Base-by-base conservation (phyloP, 2,329 filamentous ascomycete genomes). In the Epichloe coenophiala region DNA sequence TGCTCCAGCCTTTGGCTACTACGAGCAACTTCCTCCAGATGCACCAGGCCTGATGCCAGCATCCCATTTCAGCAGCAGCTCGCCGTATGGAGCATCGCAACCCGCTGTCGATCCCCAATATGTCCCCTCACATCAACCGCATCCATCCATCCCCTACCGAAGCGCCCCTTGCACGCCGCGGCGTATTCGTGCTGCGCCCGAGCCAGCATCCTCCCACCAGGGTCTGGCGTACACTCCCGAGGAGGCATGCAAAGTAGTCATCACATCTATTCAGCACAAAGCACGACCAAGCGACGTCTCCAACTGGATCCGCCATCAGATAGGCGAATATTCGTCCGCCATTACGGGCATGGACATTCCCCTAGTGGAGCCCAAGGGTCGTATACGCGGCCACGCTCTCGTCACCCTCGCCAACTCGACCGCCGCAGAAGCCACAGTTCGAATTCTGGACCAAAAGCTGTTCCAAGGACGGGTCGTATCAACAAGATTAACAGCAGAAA, bases 291-390 rank as follows among this genome's bases (percentile, higher is more conserved):
- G 57, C 3, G 59, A 63, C 2, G 60, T 65, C 6, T 57, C 51
- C 19, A 50, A 45, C 9, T 66, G 64, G 64, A 56, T 65, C 11
- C 56, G 54, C 5, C 52, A 55, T 17, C 60, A 56, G 39, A 55
- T 63, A 40, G 58, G 59, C 3, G 49, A 55, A 9, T 47, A 51
- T 33, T 54, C 49, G 2, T 33, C 39, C 11, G 54, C 55, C n/a
- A 58, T 65, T 23, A 46, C 46, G 15, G 47, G 44, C n/a, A 55
- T 66, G 21, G 54, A 64, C 7, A 54, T 64, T 5, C 63, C 63
- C 8, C 44, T 54, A 17, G 57, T 55, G 17, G 51, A 47, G 37
- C 48, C 53, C 31, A 60, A 55, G 42, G 56, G 45, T 5, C 58
- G 57, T 11, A 57, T 61, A 12, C 58, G 58, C 15, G 62, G 63